Evolutionary conservation across 805 yeast genomes (phyloP), one percentile per base, ranked within the genome.

Genomic region (Candida tammaniensis): DNA sequence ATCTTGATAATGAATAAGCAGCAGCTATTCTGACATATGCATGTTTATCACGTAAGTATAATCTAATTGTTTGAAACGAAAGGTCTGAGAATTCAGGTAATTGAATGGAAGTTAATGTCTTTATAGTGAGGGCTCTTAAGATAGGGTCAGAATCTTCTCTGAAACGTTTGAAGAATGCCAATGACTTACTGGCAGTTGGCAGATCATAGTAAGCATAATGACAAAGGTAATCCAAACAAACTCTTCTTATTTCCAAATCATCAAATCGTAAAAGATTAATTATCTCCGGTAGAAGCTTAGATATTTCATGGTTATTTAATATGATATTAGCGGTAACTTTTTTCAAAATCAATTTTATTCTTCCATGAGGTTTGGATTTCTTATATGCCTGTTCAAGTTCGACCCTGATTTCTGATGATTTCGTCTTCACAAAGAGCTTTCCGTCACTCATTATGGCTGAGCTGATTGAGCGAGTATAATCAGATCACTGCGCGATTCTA

Each of bases 271-370:
- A 62, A n/a, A 80, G 58, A 22, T 55, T 51, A 5, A 76, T 39
- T 5, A 86, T 72, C 33, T 86, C 94, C 1, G 80, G 79, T 49
- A 81, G 74, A 35, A 91, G 54, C 13, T 61, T 55, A 8, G 78
- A 68, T 76, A 88, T 76, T 51, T 91, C 96, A 36, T 72, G 72
- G 55, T 86, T 86, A 31, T 88, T 87, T 59, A 87, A 70, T 5
- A 94, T 82, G 57, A 87, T 72, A 57, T 88, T 89, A 27, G 95
- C 91, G 6, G 89, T 69, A 17, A 87, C 73, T 49, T 83, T 84
- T 55, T 80, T 81, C 49, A 91, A 48, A 5, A 65, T 59, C 19
- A 54, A 39, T 42, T 57, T 61, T 42, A 68, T 50, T 22, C 66
- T 54, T 17, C 47, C 46, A 21, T 58, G 64, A 7, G 72, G 67